These are phyloP conservation scores for Aspergillus sp. DNA, from an alignment of 2,329 filamentous ascomycete genomes.

Conservation along the genomic window DNA sequence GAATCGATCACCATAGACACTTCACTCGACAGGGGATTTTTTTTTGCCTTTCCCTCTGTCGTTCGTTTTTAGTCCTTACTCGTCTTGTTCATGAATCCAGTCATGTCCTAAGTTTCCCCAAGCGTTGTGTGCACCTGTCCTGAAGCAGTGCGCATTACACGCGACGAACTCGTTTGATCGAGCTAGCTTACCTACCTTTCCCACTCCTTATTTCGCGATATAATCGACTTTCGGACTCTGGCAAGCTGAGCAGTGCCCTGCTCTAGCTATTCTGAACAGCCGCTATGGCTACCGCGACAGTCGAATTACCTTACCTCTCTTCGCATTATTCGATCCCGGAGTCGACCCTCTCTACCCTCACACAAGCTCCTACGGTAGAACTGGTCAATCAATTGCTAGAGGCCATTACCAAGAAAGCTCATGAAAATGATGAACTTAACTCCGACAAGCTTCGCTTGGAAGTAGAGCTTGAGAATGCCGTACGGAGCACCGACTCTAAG, in stretches of 20 bases:
- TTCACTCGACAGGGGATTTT: conserved; percentile 7
- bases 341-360: conserved; percentile 48
- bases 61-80: conserved; percentile 8
- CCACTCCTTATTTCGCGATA: conserved; percentile 1
- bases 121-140: conserved; percentile 14
- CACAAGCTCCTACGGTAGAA: conserved; percentile 61
- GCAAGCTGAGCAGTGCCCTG: conserved; percentile 8
- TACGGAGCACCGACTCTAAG: conserved; percentile 75
- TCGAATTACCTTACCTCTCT: conserved; percentile 55
- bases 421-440: conserved; percentile 72
- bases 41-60: conserved; percentile 7
- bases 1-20: conserved; percentile 3
- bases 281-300: conserved; percentile 48
- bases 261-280: conserved; percentile 9
- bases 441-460: conserved; percentile 83
- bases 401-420: conserved; percentile 69
- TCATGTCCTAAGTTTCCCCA: conserved; percentile 12
- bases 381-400: conserved; percentile 69
- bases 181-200: conserved; percentile 18
- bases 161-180: conserved; percentile 1
- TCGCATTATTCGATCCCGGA: conserved; percentile 53
- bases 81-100: conserved; percentile 3
- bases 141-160: conserved; percentile 8
- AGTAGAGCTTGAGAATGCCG: conserved; percentile 86
- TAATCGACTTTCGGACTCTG: conserved; percentile 4